Evolutionary conservation across 1,284 basidiomycete genomes (phyloP), one percentile per base, ranked within the genome.

Genomic region (Fistulinella cinereoalba): DNA sequence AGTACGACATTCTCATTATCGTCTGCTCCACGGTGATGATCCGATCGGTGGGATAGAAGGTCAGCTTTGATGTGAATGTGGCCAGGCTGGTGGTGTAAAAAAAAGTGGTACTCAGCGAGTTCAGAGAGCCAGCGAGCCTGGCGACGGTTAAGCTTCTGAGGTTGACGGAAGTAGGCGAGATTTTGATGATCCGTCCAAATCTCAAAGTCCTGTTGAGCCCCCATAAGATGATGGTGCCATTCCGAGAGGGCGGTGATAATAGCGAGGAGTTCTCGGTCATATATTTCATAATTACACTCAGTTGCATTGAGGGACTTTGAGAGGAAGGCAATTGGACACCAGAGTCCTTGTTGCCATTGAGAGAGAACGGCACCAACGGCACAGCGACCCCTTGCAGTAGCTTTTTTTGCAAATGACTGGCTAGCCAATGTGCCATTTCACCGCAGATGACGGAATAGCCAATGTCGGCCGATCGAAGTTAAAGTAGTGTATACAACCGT

Each of bases 101-200:
- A 46, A 39, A 66, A 68, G 44, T 64, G 36, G 50, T 63, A 71
- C 11, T 58, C 33, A 0, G 58, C 24, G 0, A 75, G 51, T n/a
- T 60, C 46, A 3, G 64, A 40, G 3, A 50, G 44, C 71, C 73
- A 76, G 21, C 65, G 40, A 0, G 65, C 69, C 46, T 75, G 72
- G 9, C 64, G 23, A 27, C 59, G 44, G 38, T 60, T 70, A 0
- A 73, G 54, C 9, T 59, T 62, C n/a, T 62, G 57, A 1, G 60
- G 42, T 1, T 47, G 50, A 0, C 23, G 36, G 43, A 66, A 70
- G 15, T 37, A 22, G 21, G 36, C 6, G 7, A 27, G 12, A 27
- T 27, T 27, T 6, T 7, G 25, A 12, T 27, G 25, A 27, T 27
- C 31, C 31, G 10, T 32, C 37, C 52, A 52, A 3, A 69, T 53